Percentiles rank a stretch among this genome's conserved stretches.
These are phyloP conservation scores for Citrus maxima DNA, from an alignment of 345 rosid species.

Conservation along the genomic window DNA sequence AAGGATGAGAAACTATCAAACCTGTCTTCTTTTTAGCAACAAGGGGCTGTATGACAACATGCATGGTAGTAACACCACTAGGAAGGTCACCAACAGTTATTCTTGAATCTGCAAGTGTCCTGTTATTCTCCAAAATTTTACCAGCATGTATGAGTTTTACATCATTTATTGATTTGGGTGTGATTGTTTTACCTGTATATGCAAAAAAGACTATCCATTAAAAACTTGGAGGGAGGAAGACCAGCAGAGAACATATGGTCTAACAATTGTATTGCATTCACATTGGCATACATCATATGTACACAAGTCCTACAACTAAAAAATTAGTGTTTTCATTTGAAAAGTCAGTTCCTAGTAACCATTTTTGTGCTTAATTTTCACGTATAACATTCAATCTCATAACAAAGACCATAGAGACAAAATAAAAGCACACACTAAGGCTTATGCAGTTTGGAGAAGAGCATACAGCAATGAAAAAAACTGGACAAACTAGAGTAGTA, in stretches of 20 bases:
- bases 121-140: slow-evolving; percentile 37
- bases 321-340: not conserved
- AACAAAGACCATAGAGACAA: not conserved
- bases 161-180: slow-evolving; percentile 33
- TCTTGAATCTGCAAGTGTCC: slow-evolving; percentile 37
- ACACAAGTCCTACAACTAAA: not conserved
- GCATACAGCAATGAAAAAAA: not conserved
- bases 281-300: not conserved
- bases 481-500: not conserved
- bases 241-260: not conserved
- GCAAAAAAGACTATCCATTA: slow-evolving; percentile 5
- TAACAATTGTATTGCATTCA: not conserved
- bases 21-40: slow-evolving; percentile 31
- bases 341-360: not conserved
- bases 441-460: not conserved
- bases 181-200: slow-evolving; percentile 26
- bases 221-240: not conserved
- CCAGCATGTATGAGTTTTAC: slow-evolving; percentile 44
- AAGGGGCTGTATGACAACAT: slow-evolving; percentile 35
- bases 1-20: slow-evolving; percentile 11
- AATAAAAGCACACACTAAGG: not conserved
- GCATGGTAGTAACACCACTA: slow-evolving; percentile 37
- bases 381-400: not conserved
- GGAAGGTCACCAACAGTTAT: slow-evolving; percentile 29
- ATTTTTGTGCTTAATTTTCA: not conserved